These are phyloP conservation scores for Boletus pseudo-olivaceus DNA, from an alignment of 768 basidiomycete species.

Conservation along the genomic window DNA sequence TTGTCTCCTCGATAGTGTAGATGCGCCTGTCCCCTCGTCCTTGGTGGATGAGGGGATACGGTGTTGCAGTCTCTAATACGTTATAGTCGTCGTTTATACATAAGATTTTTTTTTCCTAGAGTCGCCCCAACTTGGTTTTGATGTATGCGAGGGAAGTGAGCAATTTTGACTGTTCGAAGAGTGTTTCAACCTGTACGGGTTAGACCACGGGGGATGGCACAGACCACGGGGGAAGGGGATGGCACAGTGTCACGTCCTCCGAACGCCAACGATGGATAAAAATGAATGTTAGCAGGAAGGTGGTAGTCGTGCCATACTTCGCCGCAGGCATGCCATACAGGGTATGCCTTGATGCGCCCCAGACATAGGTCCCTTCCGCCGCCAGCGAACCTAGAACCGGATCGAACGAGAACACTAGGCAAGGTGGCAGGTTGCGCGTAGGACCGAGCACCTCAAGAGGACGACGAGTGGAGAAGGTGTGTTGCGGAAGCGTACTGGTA, in stretches of 20 bases:
- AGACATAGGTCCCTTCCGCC: background rate
- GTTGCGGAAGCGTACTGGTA: background rate
- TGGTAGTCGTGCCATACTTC: background rate
- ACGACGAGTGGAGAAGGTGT: background rate
- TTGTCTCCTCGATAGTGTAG: conserved; percentile 27
- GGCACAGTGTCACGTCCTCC: background rate
- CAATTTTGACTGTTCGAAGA: background rate
- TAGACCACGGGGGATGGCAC: background rate
- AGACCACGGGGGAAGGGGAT: background rate
- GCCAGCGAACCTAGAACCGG: background rate
- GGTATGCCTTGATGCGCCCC: background rate
- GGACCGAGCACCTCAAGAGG: background rate
- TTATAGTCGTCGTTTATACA: conserved; percentile 36
- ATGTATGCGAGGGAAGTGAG: background rate
- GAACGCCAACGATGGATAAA: background rate
- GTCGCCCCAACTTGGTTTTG: no score
- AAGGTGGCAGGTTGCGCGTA: background rate
- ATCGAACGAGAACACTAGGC: no score
- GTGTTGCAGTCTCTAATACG: conserved; percentile 31
- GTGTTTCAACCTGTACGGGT: no score
- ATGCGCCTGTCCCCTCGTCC: conserved; percentile 14
- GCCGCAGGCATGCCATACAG: background rate
- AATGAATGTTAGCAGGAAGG: background rate
- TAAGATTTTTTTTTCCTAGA: background rate
- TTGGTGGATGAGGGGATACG: background rate